Evolutionary conservation across 495 filamentous ascomycete species (phyloP), one percentile per base, ranked within the genome.

Genomic region (Aspergillus bertholletiae): DNA sequence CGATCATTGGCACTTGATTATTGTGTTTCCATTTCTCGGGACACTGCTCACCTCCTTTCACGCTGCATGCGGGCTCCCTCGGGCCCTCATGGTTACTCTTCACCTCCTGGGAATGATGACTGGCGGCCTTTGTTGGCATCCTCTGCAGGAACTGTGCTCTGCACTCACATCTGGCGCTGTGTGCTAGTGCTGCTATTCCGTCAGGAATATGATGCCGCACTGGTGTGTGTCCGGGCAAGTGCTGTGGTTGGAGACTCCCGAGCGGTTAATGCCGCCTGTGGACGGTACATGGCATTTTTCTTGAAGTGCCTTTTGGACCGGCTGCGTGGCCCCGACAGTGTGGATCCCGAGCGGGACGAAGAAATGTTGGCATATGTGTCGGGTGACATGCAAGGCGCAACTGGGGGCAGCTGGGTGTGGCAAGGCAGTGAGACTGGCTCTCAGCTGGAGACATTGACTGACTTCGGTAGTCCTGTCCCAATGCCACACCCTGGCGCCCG

Each of bases 101-200:
- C 35, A 13, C 24, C 56, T 12, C 27, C 48, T 20, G 53, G 49
- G 43, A 56, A 65, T 48, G 62, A 57, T 30, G 77, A 76, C 23
- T 84, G 83, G 79, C 71, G 75, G 17, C 60, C 69, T 1, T 63
- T 74, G 24, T 67, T 88, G 21, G 74, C 75, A 8, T 75, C 79
- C 43, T 79, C 80, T 18, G 80, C 84, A 7, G 78, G 80, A 13
- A 82, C 84, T 13, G 83, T 88, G 68, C 77, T 94, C 9, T 88
- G 90, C 57, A 87, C 86, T 3, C 95, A 98, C 63, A 77, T 96
- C 49, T 97, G 93, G 87, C 89, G 95, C 27, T 96, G 89, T 62
- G 81, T 86, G 7, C 77, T 98, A 1, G 84, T 97, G 55, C 76
- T 96, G 9, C 80, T 90, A 20, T 84, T 93, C 51, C 83, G 83